phyloP scores from a whole-genome alignment of 345 rosid species.

The Arabis hirsuta region DNA sequence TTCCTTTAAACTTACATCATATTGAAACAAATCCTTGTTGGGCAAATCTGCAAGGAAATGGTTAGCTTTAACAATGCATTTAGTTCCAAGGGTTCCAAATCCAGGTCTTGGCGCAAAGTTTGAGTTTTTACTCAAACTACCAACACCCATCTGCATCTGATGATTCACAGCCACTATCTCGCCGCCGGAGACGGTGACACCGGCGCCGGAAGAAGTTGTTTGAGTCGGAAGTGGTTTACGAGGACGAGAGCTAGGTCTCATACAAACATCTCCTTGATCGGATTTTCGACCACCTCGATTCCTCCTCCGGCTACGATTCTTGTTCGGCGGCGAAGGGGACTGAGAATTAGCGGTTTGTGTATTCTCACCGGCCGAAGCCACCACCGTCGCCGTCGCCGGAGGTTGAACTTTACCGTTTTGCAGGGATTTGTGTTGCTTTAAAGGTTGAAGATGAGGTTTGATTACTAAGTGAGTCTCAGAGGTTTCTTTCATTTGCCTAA shows the following conservation, averaged over 20 bases:
- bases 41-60: conserved; percentile 95
- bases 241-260: conserved; percentile 94
- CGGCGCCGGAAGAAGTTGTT: background rate
- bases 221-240: conserved; percentile 60
- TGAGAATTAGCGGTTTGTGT: background rate
- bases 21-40: conserved; percentile 89
- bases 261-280: conserved; percentile 83
- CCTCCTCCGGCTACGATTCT: conserved; percentile 76
- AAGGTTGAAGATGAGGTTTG: conserved; percentile 60
- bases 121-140: conserved; percentile 70
- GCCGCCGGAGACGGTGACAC: background rate
- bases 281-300: conserved; percentile 95
- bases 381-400: background rate
- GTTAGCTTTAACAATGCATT: conserved; percentile 96
- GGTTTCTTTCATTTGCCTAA: conserved; percentile 86
- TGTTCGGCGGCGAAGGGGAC: conserved; percentile 77
- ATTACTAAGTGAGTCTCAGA: conserved; percentile 74
- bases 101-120: conserved; percentile 89
- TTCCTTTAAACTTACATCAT: conserved; percentile 61
- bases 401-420: conserved; percentile 70
- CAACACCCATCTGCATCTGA: conserved; percentile 59
- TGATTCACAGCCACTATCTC: conserved; percentile 36
- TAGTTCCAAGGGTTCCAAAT: conserved; percentile 84
- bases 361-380: conserved; percentile 40
- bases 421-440: conserved; percentile 55